Evolutionary conservation across 495 filamentous ascomycete genomes (phyloP), one percentile per base, ranked within the genome.

Genomic region (Penicillium atrosanguineum): DNA sequence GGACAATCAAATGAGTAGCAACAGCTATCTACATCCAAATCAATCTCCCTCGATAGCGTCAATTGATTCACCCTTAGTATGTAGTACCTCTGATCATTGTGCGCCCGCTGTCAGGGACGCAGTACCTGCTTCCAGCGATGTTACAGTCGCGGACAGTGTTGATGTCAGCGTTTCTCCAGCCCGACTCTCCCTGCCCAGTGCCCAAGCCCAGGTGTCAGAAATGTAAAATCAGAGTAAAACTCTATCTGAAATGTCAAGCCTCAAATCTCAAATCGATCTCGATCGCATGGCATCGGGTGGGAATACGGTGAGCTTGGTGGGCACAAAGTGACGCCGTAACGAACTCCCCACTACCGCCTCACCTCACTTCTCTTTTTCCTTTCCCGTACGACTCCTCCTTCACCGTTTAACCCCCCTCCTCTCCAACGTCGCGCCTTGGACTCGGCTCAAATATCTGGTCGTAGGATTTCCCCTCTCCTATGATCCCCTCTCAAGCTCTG

Each of bases 401-500:
- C 46, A 40, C 47, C 37, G 47, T 48, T 47, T 51, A 40, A 37
- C 28, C 45, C 37, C 29, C 49, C 40, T 38, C 49, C 41, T 15
- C 31, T 34, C 31, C 31, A 34, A 34, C 31, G 11, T 12, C 11
- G 28, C 31, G 31, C 31, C 31, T 8, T 34, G 31, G 36, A 51
- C 48, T 44, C 18, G 40, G 48, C 18, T 34, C 31, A 34, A 34
- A 12, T 34, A 34, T 14, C 12, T 12, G 31, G 11, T 31, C 28
- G 4, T 34, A 34, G 31, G 31, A 15, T 34, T 16, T 34, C 41
- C 28, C 34, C 41, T 26, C 31, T 34, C 51, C 39, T 53, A 57
- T 64, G 61, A 57, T 52, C 53, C 54, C 50, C 55, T 54, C 56
- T 53, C 60, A 59, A 64, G 61, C 63, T 67, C 44, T 59, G 50